phyloP scores from a whole-genome alignment of 2,329 filamentous ascomycete species.

The Talaromyces sp. region DNA sequence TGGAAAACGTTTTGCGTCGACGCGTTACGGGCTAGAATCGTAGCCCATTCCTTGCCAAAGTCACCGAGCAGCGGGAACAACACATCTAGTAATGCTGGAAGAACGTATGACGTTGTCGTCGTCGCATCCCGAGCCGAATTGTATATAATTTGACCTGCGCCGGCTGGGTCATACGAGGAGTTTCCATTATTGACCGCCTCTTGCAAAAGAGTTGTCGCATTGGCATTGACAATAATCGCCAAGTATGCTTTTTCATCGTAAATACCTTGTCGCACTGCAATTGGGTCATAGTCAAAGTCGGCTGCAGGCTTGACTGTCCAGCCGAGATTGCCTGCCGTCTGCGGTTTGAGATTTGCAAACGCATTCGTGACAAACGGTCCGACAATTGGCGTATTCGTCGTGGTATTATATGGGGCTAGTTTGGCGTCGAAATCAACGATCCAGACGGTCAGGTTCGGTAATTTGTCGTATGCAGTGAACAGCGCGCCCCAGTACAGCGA shows the following conservation, averaged over 20 bases:
- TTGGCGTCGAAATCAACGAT: constrained; percentile 64
- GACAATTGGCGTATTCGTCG: constrained; percentile 46
- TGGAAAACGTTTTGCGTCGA: constrained; percentile 26
- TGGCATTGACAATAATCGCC: constrained; percentile 61
- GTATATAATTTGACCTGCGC: constrained; percentile 56
- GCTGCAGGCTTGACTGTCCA: constrained; percentile 49
- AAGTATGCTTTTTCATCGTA: constrained; percentile 60
- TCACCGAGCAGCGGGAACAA: constrained; percentile 44
- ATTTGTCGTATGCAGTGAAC: constrained; percentile 49
- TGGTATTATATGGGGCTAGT: constrained; percentile 48
- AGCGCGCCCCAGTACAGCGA: constrained; percentile 62
- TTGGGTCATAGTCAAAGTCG: constrained; percentile 55
- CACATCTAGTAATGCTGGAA: constrained; percentile 51
- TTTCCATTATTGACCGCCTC: constrained; percentile 55
- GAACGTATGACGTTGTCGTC: constrained; percentile 53
- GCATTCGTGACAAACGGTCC: constrained; percentile 53
- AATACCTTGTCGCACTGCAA: constrained; percentile 55
- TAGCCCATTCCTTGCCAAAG: constrained; percentile 48
- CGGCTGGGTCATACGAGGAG: constrained; percentile 57
- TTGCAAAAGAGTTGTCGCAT: constrained; percentile 58
- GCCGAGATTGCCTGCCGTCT: constrained; percentile 45
- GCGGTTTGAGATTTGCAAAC: constrained; percentile 44
- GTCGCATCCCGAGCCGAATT: constrained; percentile 56
- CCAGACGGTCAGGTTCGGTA: constrained; percentile 51
- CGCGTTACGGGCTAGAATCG: constrained; percentile 41